These are phyloP conservation scores for Coprinopsis cinerea DNA, from an alignment of 768 basidiomycete genomes.

Conservation along the genomic window DNA sequence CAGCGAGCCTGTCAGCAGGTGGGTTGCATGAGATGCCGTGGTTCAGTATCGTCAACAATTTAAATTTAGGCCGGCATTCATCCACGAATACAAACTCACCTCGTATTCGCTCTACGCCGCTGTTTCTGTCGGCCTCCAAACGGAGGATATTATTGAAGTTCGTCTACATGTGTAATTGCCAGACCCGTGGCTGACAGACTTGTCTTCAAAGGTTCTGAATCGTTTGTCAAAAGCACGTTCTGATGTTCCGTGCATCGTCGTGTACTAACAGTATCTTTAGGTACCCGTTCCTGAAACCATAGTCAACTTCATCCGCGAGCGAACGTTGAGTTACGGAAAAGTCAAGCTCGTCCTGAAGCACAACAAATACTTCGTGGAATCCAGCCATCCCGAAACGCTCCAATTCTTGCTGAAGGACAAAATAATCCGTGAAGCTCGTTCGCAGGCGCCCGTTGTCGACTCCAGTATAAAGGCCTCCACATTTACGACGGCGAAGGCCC, in stretches of 20 bases:
- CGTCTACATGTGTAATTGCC: constrained; percentile 27
- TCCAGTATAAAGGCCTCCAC: constrained; percentile 71
- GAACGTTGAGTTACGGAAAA: constrained; percentile 96
- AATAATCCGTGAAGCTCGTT: constrained; percentile 78
- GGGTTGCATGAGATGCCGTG: constrained; percentile 27
- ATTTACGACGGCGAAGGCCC: constrained; percentile 78
- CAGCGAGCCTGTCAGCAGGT: constrained; percentile 98
- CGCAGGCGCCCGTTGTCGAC: constrained; percentile 61
- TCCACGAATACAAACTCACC: constrained; percentile 98
- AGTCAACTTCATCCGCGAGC: constrained; percentile 80
- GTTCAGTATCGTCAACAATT: constrained; percentile 14
- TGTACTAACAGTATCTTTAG: constrained; percentile 29
- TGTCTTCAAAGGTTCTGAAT: constrained; percentile 60
- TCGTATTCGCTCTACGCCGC: constrained; percentile 98
- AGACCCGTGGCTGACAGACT: constrained; percentile 19
- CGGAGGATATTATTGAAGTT: constrained; percentile 97
- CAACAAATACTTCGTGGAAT: constrained; percentile 97
- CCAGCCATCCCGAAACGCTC: constrained; percentile 88
- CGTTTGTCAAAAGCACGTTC: constrained; percentile 65
- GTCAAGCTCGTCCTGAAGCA: constrained; percentile 97
- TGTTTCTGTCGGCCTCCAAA: constrained; percentile 96
- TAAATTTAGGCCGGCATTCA: constrained; percentile 78
- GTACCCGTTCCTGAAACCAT: constrained; percentile 91
- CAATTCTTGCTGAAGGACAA: constrained; percentile 83
- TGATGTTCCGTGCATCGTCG: constrained; percentile 3